A percentile compares a stretch with the other conserved stretches of the same genome.
Evolutionary conservation across 164 flowering plant genomes (phyloP).

Genomic region (Aristolochia contorta): DNA sequence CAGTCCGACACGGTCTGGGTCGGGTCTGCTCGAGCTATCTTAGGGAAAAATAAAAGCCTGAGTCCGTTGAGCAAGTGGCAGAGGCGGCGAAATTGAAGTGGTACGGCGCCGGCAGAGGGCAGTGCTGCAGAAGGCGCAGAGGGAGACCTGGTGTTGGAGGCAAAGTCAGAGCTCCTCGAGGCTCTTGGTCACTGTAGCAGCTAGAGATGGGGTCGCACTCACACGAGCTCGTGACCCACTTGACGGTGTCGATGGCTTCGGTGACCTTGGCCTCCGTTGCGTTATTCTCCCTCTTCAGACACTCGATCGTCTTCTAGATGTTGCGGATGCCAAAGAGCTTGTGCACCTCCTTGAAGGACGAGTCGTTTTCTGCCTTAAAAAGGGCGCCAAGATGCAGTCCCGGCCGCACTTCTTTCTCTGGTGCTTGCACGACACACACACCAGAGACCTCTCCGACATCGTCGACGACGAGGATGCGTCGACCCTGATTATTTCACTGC

Average conservation of each 20-base stretch:
- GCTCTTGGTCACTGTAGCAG: constrained; percentile 42
- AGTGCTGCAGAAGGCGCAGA: background rate
- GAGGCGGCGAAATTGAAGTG: background rate
- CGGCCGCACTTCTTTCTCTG: constrained; percentile 76
- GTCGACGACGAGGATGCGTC: too few species aligned
- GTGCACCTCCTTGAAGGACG: constrained; percentile 61
- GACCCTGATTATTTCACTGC: too few species aligned
- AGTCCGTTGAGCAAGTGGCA: too few species aligned
- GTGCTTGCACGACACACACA: constrained; percentile 90
- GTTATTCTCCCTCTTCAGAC: constrained; percentile 13
- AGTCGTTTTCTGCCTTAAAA: constrained; percentile 39
- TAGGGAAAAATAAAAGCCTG: too few species aligned
- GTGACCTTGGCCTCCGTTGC: constrained; percentile 8
- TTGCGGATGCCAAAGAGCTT: constrained; percentile 74
- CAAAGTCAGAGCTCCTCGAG: constrained; percentile 32
- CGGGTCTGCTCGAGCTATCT: too few species aligned
- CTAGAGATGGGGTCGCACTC: constrained; percentile 58
- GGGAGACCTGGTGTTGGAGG: constrained; percentile 11
- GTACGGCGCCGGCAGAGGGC: background rate
- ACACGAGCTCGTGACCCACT: constrained; percentile 72
- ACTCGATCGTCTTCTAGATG: constrained; percentile 35
- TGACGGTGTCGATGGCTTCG: constrained; percentile 37
- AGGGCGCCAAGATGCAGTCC: constrained; percentile 54
- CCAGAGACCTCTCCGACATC: constrained; percentile 18
- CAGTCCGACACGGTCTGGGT: too few species aligned